Percentiles rank a stretch among this genome's conserved stretches.
Evolutionary conservation across 441 rosid genomes (phyloP).

Genomic region (Adansonia madagascariensis): DNA sequence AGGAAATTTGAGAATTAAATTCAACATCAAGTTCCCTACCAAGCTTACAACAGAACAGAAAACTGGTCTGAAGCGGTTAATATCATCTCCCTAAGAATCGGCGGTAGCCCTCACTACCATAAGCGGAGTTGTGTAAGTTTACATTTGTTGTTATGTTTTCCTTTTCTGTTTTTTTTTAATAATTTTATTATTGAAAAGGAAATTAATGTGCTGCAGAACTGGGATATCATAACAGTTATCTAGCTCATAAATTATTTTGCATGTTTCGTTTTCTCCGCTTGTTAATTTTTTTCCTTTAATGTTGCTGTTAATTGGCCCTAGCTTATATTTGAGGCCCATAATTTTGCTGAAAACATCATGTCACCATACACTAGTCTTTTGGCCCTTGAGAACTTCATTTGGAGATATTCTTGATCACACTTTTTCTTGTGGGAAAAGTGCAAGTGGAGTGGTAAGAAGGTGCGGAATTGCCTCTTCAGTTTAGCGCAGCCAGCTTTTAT

Average conservation of each 20-base stretch:
- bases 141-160: conserved; percentile 17
- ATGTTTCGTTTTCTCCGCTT: neutral
- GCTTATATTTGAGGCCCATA: neutral
- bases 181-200: neutral
- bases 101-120: conserved; percentile 24
- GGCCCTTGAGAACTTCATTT: neutral
- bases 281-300: neutral
- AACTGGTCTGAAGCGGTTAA: conserved; percentile 57
- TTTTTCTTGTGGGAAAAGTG: neutral
- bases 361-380: neutral
- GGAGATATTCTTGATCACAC: neutral
- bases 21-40: conserved; percentile 67
- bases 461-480: neutral
- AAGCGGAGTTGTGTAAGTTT: conserved; percentile 36
- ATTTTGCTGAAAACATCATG: neutral
- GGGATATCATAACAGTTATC: conserved; percentile 15
- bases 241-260: conserved; percentile 22
- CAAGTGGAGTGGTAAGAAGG: neutral
- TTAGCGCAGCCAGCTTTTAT: neutral
- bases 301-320: neutral
- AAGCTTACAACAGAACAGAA: conserved; percentile 64
- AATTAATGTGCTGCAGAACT: conserved; percentile 26
- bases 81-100: conserved; percentile 38
- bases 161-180: neutral
- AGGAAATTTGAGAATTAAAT: conserved; percentile 73